Conservation (phyloP, 805 yeast genomes). For the Komagataella populi region DNA sequence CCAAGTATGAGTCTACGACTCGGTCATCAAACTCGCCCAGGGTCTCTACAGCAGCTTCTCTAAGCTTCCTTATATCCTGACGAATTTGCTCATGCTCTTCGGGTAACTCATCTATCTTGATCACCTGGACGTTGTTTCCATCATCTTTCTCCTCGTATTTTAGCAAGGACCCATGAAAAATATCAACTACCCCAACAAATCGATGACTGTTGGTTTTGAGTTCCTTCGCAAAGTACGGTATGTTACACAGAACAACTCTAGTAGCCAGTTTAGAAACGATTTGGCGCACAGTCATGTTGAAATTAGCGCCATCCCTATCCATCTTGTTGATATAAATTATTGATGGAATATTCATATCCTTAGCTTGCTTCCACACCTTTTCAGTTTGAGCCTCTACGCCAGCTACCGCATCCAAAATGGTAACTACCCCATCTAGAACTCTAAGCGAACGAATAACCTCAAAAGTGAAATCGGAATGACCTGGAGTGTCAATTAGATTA, state of each 20-base stretch:
- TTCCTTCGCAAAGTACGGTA: slow-evolving; percentile 51
- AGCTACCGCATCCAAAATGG: slow-evolving; percentile 88
- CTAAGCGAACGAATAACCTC: slow-evolving; percentile 85
- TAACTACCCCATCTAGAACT: slow-evolving; percentile 89
- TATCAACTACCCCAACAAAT: slow-evolving; percentile 68
- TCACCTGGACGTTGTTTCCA: slow-evolving; percentile 39
- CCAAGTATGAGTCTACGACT: slow-evolving; percentile 66
- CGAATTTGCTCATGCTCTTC: slow-evolving; percentile 19
- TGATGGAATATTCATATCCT: slow-evolving; percentile 51
- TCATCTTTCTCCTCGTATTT: slow-evolving; percentile 17
- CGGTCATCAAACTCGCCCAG: slow-evolving; percentile 73
- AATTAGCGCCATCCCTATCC: slow-evolving; percentile 96
- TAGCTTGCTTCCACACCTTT: slow-evolving; percentile 89
- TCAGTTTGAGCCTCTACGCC: slow-evolving; percentile 98
- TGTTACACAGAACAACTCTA: slow-evolving; percentile 56
- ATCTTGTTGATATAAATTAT: slow-evolving; percentile 81
- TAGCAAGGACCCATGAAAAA: slow-evolving; percentile 25
- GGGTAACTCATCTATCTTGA: slow-evolving; percentile 18
- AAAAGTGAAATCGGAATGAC: slow-evolving; percentile 94
- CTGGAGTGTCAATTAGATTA: slow-evolving; percentile 93
- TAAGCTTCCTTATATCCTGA: slow-evolving; percentile 37
- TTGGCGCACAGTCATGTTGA: slow-evolving; percentile 78
- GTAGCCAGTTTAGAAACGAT: slow-evolving; percentile 66
- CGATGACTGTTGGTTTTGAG: slow-evolving; percentile 6
- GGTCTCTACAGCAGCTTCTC: slow-evolving; percentile 74